Evolutionary conservation across 2,329 filamentous ascomycete species (phyloP).

Genomic region (Claviceps citrina): DNA sequence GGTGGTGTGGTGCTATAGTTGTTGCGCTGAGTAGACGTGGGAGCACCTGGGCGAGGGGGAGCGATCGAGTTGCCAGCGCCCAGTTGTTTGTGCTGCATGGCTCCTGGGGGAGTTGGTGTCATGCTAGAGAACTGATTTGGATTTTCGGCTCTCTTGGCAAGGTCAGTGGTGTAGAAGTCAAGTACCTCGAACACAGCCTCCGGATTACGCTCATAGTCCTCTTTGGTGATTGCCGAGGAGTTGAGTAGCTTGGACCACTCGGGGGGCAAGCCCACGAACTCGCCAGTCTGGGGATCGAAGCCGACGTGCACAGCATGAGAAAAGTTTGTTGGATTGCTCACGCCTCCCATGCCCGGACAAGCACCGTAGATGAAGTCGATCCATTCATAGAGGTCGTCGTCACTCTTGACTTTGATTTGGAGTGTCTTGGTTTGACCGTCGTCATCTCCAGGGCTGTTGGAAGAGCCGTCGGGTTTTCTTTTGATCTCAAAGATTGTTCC

Average conservation of each 20-base stretch:
- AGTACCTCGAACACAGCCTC: slow-evolving; percentile 69
- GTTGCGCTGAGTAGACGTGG: slow-evolving; percentile 24
- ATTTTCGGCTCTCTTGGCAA: slow-evolving; percentile 60
- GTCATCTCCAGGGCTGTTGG: slow-evolving; percentile 58
- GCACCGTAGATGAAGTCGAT: slow-evolving; percentile 95
- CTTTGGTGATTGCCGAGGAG: slow-evolving; percentile 92
- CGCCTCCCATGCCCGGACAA: slow-evolving; percentile 92
- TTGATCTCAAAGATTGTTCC: slow-evolving; percentile 92
- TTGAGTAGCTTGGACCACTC: slow-evolving; percentile 97
- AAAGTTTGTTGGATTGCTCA: slow-evolving; percentile 97
- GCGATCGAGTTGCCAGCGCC: slow-evolving; percentile 44
- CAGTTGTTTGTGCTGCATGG: slow-evolving; percentile 45
- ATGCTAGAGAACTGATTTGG: slow-evolving; percentile 52
- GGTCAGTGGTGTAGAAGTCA: slow-evolving; percentile 75
- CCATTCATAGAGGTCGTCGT: slow-evolving; percentile 97
- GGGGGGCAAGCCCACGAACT: slow-evolving; percentile 83
- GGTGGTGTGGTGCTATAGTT: slow-evolving; percentile 25
- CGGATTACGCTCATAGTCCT: slow-evolving; percentile 95
- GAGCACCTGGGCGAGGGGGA: slow-evolving; percentile 50
- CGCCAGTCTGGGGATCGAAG: slow-evolving; percentile 87
- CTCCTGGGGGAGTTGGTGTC: slow-evolving; percentile 49
- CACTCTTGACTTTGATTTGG: slow-evolving; percentile 84
- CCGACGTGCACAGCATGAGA: slow-evolving; percentile 93
- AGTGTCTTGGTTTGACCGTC: slow-evolving; percentile 71
- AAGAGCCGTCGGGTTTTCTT: slow-evolving; percentile 51